Evolutionary conservation across 352 stramenopile genomes (phyloP).

Genomic region (Pythium grandisporangium): DNA sequence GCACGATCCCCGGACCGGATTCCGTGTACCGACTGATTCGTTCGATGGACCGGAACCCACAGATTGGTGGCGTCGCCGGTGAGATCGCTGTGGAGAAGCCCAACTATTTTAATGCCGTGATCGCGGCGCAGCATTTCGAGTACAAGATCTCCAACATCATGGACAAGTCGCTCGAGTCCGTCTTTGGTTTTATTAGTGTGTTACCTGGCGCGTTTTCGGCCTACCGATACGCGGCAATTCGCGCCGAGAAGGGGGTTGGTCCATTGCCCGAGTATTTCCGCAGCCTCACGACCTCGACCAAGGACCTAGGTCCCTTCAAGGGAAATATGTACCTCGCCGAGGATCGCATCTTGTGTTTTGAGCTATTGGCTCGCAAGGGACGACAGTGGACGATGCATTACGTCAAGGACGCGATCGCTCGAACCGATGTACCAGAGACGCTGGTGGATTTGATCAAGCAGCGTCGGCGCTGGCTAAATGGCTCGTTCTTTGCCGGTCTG

Average conservation of each 20-base stretch:
- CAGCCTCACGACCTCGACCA: slow-evolving; percentile 30
- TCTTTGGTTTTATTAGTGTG: slow-evolving; percentile 41
- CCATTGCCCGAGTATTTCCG: slow-evolving; percentile 38
- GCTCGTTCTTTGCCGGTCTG: slow-evolving; percentile 47
- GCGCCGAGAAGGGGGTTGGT: slow-evolving; percentile 29
- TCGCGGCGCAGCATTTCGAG: slow-evolving; percentile 42
- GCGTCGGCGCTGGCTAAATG: slow-evolving; percentile 50
- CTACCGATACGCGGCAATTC: slow-evolving; percentile 46
- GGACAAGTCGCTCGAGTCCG: slow-evolving; percentile 41
- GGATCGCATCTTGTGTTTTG: slow-evolving; percentile 58
- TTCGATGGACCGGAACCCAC: slow-evolving; percentile 36
- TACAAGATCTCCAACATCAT: slow-evolving; percentile 51
- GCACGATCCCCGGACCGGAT: slow-evolving; percentile 24
- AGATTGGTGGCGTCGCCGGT: slow-evolving; percentile 37
- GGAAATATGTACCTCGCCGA: slow-evolving; percentile 67
- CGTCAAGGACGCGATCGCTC: slow-evolving; percentile 39
- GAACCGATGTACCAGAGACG: slow-evolving; percentile 34
- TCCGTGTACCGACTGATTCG: slow-evolving; percentile 33
- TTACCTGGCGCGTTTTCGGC: slow-evolving; percentile 33
- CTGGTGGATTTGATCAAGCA: slow-evolving; percentile 54
- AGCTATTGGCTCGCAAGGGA: slow-evolving; percentile 29
- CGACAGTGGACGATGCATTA: slow-evolving; percentile 36
- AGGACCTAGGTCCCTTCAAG: slow-evolving; percentile 40
- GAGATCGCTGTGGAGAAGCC: slow-evolving; percentile 32
- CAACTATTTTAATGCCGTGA: slow-evolving; percentile 34